These are phyloP conservation scores for Sclerotinia spermophila DNA, from an alignment of 2,329 filamentous ascomycete species.

Conservation along the genomic window DNA sequence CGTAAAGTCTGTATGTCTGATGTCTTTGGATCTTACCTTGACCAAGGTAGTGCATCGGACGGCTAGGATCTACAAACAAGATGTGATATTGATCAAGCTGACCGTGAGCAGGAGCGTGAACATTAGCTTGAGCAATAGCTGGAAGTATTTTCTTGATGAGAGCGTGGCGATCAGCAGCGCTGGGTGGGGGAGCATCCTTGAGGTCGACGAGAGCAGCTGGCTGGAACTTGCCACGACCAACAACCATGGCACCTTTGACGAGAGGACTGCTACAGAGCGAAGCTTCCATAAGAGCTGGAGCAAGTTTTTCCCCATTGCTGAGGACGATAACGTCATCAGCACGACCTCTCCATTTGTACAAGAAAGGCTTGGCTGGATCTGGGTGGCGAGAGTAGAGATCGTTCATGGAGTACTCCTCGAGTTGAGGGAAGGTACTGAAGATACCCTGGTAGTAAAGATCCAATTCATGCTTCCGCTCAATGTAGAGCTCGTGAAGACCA, in stretches of 20 bases:
- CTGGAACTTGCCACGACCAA: conserved; percentile 34
- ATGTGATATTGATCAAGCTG: conserved; percentile 35
- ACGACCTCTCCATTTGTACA: conserved; percentile 23
- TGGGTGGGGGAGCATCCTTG: conserved; percentile 1
- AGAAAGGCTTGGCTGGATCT: conserved; percentile 21
- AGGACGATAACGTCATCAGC: conserved; percentile 26
- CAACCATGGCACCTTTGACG: conserved; percentile 38
- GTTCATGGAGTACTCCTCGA: conserved; percentile 24
- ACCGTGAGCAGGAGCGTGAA: conserved; percentile 33
- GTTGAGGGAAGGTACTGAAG: conserved; percentile 24
- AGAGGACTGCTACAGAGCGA: conserved; percentile 38
- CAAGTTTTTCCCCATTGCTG: conserved; percentile 44
- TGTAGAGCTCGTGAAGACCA: conserved; percentile 22
- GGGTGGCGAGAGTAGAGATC: conserved; percentile 24
- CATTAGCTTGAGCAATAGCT: conserved; percentile 36
- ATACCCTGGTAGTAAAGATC: conserved; percentile 24
- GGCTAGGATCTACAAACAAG: conserved; percentile 33
- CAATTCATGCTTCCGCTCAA: conserved; percentile 19
- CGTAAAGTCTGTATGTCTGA: conserved; percentile 35
- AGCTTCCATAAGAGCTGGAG: conserved; percentile 41
- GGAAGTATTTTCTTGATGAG: conserved; percentile 35
- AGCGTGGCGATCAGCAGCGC: conserved; percentile 14
- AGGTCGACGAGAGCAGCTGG: conserved; percentile 24
- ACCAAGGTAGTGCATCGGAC: conserved; percentile 37
- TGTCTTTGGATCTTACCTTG: conserved; percentile 41